Evolutionary conservation across 2,329 filamentous ascomycete species (phyloP).

Genomic region (Claviceps humidiphila): DNA sequence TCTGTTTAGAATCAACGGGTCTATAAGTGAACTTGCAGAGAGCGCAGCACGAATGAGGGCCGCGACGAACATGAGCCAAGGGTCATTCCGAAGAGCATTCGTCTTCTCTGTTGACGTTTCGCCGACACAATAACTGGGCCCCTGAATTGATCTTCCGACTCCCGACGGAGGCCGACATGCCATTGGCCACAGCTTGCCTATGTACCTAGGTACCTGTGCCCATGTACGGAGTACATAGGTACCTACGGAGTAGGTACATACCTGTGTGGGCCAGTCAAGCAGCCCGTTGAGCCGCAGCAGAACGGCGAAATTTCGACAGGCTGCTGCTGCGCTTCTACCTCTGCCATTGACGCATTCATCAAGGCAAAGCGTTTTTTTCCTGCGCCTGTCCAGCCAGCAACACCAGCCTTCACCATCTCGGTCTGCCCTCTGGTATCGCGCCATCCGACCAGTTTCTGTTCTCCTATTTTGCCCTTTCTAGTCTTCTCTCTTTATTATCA

Average conservation of each 20-base stretch:
- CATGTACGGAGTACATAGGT: too few species aligned
- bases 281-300: background rate
- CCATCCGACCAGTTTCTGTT: slow-evolving; percentile 12
- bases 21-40: too few species aligned
- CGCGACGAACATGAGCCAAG: too few species aligned
- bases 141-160: too few species aligned
- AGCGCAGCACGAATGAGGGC: too few species aligned
- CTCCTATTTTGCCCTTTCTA: slow-evolving; percentile 13
- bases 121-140: background rate
- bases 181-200: too few species aligned
- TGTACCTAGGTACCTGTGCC: too few species aligned
- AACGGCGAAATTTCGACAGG: slow-evolving; percentile 2
- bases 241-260: too few species aligned
- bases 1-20: too few species aligned
- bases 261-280: too few species aligned
- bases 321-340: background rate
- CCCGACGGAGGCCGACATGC: too few species aligned
- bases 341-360: background rate
- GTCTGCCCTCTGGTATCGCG: slow-evolving; percentile 7
- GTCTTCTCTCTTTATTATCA: slow-evolving; percentile 10
- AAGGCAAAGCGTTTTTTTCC: slow-evolving; percentile 12
- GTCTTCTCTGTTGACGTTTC: background rate
- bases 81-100: too few species aligned
- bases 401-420: slow-evolving; percentile 9
- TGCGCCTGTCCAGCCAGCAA: slow-evolving; percentile 12